Evolutionary conservation across 208 protist species (phyloP).

Genomic region (Trichomonas vaginalis): DNA sequence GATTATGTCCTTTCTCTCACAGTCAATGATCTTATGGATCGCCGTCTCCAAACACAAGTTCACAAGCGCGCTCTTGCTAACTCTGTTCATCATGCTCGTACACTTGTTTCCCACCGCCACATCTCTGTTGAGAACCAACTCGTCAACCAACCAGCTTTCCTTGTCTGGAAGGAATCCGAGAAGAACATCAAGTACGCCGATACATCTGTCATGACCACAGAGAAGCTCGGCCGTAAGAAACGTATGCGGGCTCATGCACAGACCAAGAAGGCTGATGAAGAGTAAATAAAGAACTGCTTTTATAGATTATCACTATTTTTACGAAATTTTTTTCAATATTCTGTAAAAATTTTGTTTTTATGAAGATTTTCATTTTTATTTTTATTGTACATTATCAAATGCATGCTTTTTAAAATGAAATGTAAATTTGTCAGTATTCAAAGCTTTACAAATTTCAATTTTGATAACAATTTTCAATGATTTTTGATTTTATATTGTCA

Average conservation of each 20-base stretch:
- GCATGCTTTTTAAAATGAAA: no score
- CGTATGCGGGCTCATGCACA: background rate
- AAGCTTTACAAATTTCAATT: no score
- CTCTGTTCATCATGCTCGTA: slow-evolving; percentile 98
- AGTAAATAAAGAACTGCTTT: background rate
- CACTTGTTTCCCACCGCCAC: slow-evolving; percentile 95
- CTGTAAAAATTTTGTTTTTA: no score
- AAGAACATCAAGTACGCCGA: background rate
- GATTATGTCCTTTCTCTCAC: slow-evolving; percentile 98
- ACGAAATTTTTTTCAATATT: no score
- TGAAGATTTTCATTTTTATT: no score
- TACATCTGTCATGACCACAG: background rate
- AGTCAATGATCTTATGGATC: slow-evolving; percentile 92
- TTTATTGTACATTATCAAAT: no score
- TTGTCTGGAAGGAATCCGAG: slow-evolving; percentile 1
- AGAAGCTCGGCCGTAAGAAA: background rate
- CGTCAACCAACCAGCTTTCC: slow-evolving; percentile 9
- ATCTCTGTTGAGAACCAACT: slow-evolving; percentile 50
- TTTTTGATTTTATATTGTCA: no score
- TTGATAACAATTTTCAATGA: no score
- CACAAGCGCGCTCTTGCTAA: slow-evolving; percentile 92
- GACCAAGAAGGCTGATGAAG: background rate
- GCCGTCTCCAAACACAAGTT: slow-evolving; percentile 95
- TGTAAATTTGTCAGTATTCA: no score
- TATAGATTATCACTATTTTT: no score